A percentile compares a stretch with the other conserved stretches of the same genome.
Evolutionary conservation across 352 stramenopile genomes (phyloP).

Genomic region (Thraustochytrium sp.): DNA sequence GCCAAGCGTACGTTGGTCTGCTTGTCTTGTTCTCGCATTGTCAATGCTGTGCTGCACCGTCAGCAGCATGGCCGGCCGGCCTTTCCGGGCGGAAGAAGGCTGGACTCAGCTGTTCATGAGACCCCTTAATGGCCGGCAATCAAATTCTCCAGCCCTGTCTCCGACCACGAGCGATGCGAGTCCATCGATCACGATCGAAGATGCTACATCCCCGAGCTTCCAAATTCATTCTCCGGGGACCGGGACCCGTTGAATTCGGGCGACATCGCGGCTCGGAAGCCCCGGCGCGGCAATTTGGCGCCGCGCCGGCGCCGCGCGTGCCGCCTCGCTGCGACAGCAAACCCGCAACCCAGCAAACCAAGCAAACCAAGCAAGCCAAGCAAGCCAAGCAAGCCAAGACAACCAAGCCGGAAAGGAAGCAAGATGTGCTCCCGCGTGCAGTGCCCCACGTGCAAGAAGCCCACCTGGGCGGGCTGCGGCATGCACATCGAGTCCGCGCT

Average conservation of each 20-base stretch:
- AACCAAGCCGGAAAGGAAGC: not conserved
- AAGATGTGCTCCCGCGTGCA: conserved; percentile 43
- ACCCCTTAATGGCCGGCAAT: no score
- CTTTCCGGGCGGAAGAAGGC: no score
- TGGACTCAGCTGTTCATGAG: no score
- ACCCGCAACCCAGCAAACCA: not conserved
- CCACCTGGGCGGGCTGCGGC: conserved; percentile 32
- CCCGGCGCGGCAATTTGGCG: not conserved
- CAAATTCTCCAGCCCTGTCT: no score
- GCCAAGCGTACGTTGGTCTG: no score
- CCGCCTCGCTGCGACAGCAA: not conserved
- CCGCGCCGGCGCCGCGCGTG: not conserved
- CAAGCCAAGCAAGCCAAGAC: not conserved
- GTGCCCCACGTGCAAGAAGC: conserved; percentile 30
- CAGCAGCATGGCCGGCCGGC: no score
- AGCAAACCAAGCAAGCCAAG: conserved; percentile 31
- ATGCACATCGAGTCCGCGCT: conserved; percentile 38
- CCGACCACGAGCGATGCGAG: no score
- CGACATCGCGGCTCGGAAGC: not conserved
- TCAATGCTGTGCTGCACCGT: no score
- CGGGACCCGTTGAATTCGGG: not conserved
- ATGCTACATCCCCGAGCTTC: no score
- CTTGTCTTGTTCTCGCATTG: no score
- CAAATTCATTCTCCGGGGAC: no score
- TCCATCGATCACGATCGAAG: no score